A percentile compares a stretch with the other conserved stretches of the same genome.
phyloP scores from a whole-genome alignment of 129 eudicot genomes.

The Chrysanthemum makinoi region DNA sequence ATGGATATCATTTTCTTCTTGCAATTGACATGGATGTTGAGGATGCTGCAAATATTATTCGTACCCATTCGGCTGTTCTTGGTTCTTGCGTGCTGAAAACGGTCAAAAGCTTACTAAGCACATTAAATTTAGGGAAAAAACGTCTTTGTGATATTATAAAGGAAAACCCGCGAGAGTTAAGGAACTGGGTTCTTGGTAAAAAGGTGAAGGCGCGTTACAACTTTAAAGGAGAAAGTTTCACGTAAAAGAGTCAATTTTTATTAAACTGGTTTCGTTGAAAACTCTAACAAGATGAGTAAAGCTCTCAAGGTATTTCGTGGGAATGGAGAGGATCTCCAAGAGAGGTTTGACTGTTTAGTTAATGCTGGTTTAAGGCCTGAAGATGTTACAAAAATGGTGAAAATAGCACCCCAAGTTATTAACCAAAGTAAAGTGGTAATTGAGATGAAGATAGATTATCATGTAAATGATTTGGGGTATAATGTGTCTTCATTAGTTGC shows the following conservation, averaged over 20 bases:
- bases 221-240: conserved; percentile 19
- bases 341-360: conserved; percentile 77
- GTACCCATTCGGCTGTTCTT: conserved; percentile 43
- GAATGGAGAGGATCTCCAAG: conserved; percentile 64
- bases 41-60: conserved; percentile 47
- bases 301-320: conserved; percentile 69
- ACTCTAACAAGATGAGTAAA: conserved; percentile 56
- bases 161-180: conserved; percentile 57
- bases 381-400: conserved; percentile 55
- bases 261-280: conserved; percentile 54
- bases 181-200: conserved; percentile 54
- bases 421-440: conserved; percentile 51
- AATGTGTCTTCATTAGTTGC: conserved; percentile 47
- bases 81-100: conserved; percentile 62
- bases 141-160: conserved; percentile 55
- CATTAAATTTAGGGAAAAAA: conserved; percentile 47
- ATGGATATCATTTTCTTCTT: conserved; percentile 45
- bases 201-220: conserved; percentile 32
- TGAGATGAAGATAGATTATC: conserved; percentile 48
- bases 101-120: conserved; percentile 31
- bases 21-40: conserved; percentile 54
- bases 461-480: conserved; percentile 60
- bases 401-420: conserved; percentile 56
- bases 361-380: conserved; percentile 50
- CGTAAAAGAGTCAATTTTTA: conserved; percentile 53